Base-by-base conservation (phyloP, 345 rosid genomes). In the Syzygium grande region DNA sequence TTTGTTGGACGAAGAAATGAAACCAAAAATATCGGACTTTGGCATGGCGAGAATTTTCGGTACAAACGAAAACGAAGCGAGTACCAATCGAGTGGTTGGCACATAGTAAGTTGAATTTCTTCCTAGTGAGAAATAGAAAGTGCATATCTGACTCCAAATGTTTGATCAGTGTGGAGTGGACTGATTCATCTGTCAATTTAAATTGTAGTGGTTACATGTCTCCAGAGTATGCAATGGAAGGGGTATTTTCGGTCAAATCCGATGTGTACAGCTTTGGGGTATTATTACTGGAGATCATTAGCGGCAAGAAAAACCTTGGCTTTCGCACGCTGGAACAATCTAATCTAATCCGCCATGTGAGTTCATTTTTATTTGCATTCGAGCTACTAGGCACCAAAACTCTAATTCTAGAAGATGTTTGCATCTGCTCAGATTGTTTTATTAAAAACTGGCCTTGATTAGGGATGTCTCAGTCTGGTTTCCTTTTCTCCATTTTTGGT, bases 211-310 rank as follows among this genome's bases (percentile, higher is more conserved):
- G 97, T 43, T 95, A 94, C 84, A 95, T 95, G 96, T 91, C 98
- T 52, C 98, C 97, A 3, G 98, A 95, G 90, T 95, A 95, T 19
- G 97, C 97, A 1, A 95, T 95, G 96, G 96, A 95, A 92, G 97
- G 97, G 10, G 84, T 93, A 5, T 94, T 95, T 89, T 95, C 96
- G 14, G 91, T 94, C 43, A 95, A 95, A 84, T 95, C 98, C 0
- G 98, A 95, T 54, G 98, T 95, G 1, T 94, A 92, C 53, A 94
- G 97, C 90, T 94, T 95, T 25, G 98, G 98, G 51, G 96, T 95
- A 59, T 87, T 95, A 85, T 55, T 94, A 87, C 89, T 95, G 21
- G 98, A 95, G 93, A 94, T 95, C 38, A 85, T 94, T 15, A 90
- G 93, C 9, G 97, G 98, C 77, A 87, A 91, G 89, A 93, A 91